A percentile compares a stretch with the other conserved stretches of the same genome.
These are phyloP conservation scores for Aureobasidium sp. DNA, from an alignment of 2,329 filamentous ascomycete species.

Conservation along the genomic window DNA sequence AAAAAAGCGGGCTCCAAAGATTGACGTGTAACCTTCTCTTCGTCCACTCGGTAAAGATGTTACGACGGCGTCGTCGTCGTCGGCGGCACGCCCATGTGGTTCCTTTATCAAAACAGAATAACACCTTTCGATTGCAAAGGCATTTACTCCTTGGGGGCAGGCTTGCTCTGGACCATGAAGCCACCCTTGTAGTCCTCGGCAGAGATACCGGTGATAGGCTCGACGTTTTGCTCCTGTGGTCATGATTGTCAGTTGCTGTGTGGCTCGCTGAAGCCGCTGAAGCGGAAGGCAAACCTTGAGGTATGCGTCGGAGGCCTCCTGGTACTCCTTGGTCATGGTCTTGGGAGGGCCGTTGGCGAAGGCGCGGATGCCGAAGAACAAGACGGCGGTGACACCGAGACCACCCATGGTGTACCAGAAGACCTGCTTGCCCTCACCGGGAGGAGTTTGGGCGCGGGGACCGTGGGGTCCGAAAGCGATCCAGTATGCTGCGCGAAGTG, in stretches of 20 bases:
- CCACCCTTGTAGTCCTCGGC: slow-evolving; percentile 71
- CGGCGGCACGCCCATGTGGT: neutral
- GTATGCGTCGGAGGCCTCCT: slow-evolving; percentile 91
- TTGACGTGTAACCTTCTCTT: slow-evolving; percentile 14
- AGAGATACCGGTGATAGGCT: slow-evolving; percentile 78
- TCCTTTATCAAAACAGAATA: neutral
- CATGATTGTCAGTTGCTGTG: neutral
- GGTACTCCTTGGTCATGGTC: slow-evolving; percentile 96
- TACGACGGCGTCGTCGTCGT: slow-evolving; percentile 5
- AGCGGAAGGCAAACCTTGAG: slow-evolving; percentile 61
- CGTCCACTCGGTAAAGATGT: neutral
- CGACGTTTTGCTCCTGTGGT: slow-evolving; percentile 68
- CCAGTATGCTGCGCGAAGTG: slow-evolving; percentile 70
- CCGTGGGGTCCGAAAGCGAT: slow-evolving; percentile 97
- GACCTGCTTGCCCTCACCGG: slow-evolving; percentile 77
- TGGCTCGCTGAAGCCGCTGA: neutral
- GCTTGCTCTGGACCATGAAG: slow-evolving; percentile 58
- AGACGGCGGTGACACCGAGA: slow-evolving; percentile 55
- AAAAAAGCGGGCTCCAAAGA: slow-evolving; percentile 7
- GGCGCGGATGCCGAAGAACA: slow-evolving; percentile 67
- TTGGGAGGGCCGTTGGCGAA: slow-evolving; percentile 66
- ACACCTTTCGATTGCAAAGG: slow-evolving; percentile 5
- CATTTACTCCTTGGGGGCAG: slow-evolving; percentile 12
- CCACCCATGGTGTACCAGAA: slow-evolving; percentile 65
- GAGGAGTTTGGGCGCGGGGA: slow-evolving; percentile 73